Evolutionary conservation across 345 rosid species (phyloP).

Genomic region (Brassica incana): DNA sequence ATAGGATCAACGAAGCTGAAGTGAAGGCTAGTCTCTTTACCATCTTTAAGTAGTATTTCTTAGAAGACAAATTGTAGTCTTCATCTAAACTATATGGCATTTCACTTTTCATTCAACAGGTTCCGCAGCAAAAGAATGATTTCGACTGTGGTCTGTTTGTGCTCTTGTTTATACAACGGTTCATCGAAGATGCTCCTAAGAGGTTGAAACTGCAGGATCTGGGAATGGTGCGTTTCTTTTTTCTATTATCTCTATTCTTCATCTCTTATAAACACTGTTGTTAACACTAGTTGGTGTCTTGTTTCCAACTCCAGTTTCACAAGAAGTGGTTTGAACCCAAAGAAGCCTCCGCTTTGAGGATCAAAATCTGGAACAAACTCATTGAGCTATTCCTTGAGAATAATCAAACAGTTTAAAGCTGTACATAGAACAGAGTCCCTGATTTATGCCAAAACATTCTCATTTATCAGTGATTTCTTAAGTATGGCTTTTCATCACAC

Average conservation of each 20-base stretch:
- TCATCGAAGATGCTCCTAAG: conserved; percentile 72
- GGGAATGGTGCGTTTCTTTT: conserved; percentile 56
- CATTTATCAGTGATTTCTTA: no score
- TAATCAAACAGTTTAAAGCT: conserved; percentile 11
- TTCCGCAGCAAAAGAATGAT: conserved; percentile 92
- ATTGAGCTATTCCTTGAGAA: conserved; percentile 48
- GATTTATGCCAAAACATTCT: neutral
- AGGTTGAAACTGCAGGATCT: conserved; percentile 72
- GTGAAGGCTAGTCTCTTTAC: conserved; percentile 46
- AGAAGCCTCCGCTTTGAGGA: conserved; percentile 79
- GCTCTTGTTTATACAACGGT: conserved; percentile 78
- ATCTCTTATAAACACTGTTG: conserved; percentile 7
- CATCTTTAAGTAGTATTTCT: neutral
- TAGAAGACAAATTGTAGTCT: neutral
- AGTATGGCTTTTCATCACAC: no score
- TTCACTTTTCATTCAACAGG: conserved; percentile 43
- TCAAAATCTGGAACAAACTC: conserved; percentile 58
- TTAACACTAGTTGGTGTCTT: conserved; percentile 2
- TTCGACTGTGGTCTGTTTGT: conserved; percentile 93
- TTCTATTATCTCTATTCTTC: neutral
- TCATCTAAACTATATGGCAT: neutral
- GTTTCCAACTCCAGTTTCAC: conserved; percentile 57
- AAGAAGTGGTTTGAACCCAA: conserved; percentile 81
- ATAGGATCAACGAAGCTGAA: conserved; percentile 50
- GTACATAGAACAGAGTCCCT: neutral